These are phyloP conservation scores for Aspergillus ibericus DNA, from an alignment of 2,329 filamentous ascomycete genomes.

Conservation along the genomic window DNA sequence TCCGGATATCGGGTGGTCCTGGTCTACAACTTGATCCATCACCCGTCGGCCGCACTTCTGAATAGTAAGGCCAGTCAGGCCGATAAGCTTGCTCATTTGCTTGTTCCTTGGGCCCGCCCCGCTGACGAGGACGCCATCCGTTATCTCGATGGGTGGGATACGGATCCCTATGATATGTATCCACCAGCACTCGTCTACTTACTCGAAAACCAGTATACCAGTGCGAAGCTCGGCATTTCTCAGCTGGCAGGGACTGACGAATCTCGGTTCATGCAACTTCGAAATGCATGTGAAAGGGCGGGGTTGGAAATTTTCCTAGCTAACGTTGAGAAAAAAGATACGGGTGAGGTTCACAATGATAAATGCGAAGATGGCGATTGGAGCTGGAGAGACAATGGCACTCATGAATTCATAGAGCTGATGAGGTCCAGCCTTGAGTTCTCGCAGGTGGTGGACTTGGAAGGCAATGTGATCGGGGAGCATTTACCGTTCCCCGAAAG, in stretches of 20 bases:
- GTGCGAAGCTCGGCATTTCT: neutral
- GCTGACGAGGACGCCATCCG: neutral
- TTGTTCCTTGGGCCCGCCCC: neutral
- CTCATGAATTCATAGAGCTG: neutral
- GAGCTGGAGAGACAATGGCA: no score
- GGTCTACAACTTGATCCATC: slow-evolving; percentile 14
- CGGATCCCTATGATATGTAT: neutral
- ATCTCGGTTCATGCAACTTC: neutral
- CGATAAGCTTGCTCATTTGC: neutral
- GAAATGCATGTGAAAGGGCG: neutral
- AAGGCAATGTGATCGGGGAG: neutral
- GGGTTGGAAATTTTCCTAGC: neutral
- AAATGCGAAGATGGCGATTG: no score
- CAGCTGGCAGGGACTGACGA: neutral
- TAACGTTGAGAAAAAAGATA: neutral
- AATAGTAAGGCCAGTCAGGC: neutral
- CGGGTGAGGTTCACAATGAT: no score
- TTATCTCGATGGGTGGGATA: neutral
- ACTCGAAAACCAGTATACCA: slow-evolving; percentile 6
- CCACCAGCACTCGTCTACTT: slow-evolving; percentile 6
- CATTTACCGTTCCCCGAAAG: neutral
- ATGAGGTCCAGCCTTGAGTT: neutral
- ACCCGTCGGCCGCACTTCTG: neutral
- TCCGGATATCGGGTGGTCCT: slow-evolving; percentile 12
- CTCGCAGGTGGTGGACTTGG: neutral